Evolutionary conservation across 495 filamentous ascomycete species (phyloP).

Genomic region (Hypoxylon subgilvum): DNA sequence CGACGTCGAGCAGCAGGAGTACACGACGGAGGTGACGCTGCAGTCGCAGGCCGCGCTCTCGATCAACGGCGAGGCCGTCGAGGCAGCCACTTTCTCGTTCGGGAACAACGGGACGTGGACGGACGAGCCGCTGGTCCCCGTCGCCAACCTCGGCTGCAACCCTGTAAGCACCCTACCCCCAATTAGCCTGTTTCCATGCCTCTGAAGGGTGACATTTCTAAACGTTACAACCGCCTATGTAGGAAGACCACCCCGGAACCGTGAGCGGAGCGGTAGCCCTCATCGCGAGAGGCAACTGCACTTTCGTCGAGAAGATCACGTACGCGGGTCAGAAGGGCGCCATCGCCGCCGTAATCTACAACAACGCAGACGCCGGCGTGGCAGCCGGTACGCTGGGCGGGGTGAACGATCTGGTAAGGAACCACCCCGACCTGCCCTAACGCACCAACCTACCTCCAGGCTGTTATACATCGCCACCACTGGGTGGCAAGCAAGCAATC

Average conservation of each 20-base stretch:
- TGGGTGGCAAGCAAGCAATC: no score
- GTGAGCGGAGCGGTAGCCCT: constrained; percentile 66
- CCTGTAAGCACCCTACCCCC: constrained; percentile 32
- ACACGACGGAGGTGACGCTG: constrained; percentile 48
- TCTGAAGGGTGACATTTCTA: neutral
- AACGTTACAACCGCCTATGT: neutral
- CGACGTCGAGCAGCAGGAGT: constrained; percentile 64
- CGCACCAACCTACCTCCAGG: neutral
- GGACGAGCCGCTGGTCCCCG: constrained; percentile 50
- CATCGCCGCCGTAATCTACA: constrained; percentile 66
- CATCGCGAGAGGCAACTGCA: constrained; percentile 65
- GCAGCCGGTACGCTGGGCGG: constrained; percentile 63
- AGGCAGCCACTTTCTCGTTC: constrained; percentile 46
- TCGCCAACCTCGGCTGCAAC: constrained; percentile 63
- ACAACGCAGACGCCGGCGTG: constrained; percentile 60
- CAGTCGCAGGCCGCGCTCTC: constrained; percentile 44
- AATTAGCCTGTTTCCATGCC: neutral
- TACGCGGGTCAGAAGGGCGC: constrained; percentile 67
- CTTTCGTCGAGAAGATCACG: constrained; percentile 65
- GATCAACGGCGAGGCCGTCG: constrained; percentile 39
- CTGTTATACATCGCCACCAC: no score
- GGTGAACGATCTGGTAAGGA: constrained; percentile 47
- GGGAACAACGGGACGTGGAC: constrained; percentile 53
- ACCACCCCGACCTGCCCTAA: neutral
- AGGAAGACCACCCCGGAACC: constrained; percentile 62